Conservation (phyloP, 1,139 yeast genomes). For the Taphrina deformans region DNA sequence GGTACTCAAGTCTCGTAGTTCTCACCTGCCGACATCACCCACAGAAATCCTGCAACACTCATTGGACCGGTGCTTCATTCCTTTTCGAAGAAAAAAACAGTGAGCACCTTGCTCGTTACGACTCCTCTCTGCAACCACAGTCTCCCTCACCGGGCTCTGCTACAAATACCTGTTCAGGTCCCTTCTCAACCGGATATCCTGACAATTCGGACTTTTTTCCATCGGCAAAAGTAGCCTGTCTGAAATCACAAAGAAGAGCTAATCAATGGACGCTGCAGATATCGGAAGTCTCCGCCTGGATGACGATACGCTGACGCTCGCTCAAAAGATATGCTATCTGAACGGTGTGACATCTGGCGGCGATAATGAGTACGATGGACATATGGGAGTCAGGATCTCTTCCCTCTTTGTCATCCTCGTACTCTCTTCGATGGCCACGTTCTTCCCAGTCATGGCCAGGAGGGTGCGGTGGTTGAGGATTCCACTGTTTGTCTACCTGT, state of each 20-base stretch:
- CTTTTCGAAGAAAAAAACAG: not conserved
- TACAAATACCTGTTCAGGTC: not conserved
- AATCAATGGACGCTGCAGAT: constrained; percentile 9
- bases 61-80: not conserved
- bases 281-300: constrained; percentile 4
- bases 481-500: constrained; percentile 61
- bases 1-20: too few species aligned
- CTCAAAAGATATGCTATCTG: constrained; percentile 28
- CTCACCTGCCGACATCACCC: not conserved
- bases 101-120: constrained; percentile 1
- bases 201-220: not conserved
- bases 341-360: constrained; percentile 37
- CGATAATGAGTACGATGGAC: constrained; percentile 51
- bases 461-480: constrained; percentile 40
- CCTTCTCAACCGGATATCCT: too few species aligned
- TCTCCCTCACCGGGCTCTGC: not conserved
- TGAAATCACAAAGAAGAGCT: too few species aligned
- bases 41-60: not conserved
- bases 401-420: constrained; percentile 66
- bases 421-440: constrained; percentile 52
- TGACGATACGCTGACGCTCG: constrained; percentile 8
- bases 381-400: constrained; percentile 67
- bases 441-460: constrained; percentile 40
- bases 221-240: not conserved
- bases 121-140: not conserved